phyloP scores from a whole-genome alignment of 2,329 filamentous ascomycete species.

The Colletotrichum lentis region DNA sequence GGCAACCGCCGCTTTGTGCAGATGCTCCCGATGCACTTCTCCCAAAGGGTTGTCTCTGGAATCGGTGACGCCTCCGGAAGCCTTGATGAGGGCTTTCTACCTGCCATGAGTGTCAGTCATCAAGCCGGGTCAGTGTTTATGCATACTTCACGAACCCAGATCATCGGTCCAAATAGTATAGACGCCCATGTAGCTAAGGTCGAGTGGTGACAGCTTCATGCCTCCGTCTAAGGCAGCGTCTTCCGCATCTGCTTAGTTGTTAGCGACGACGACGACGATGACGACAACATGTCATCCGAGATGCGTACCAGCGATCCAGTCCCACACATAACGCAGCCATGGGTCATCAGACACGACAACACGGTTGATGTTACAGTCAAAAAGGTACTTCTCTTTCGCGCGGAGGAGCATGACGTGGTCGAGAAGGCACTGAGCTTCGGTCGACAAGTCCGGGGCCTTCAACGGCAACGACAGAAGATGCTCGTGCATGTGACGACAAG shows the following conservation, averaged over 20 bases:
- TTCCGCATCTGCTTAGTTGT: slow-evolving; percentile 62
- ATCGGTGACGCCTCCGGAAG: slow-evolving; percentile 55
- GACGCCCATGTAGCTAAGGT: slow-evolving; percentile 80
- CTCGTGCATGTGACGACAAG: slow-evolving; percentile 67
- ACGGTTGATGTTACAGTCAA: slow-evolving; percentile 71
- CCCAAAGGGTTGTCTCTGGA: slow-evolving; percentile 64
- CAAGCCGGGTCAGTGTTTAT: neutral
- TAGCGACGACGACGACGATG: slow-evolving; percentile 34
- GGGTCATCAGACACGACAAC: slow-evolving; percentile 74
- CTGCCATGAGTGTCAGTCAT: slow-evolving; percentile 46
- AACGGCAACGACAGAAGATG: slow-evolving; percentile 57
- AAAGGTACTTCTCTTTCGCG: slow-evolving; percentile 69
- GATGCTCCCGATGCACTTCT: slow-evolving; percentile 68
- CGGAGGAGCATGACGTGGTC: slow-evolving; percentile 68
- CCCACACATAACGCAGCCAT: slow-evolving; percentile 82
- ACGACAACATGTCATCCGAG: neutral
- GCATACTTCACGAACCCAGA: slow-evolving; percentile 59
- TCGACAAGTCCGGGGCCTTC: slow-evolving; percentile 57
- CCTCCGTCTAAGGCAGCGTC: slow-evolving; percentile 70
- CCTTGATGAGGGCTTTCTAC: slow-evolving; percentile 58
- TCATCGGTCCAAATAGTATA: slow-evolving; percentile 75
- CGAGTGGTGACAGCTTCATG: slow-evolving; percentile 74
- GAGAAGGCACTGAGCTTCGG: slow-evolving; percentile 60
- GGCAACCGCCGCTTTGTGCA: slow-evolving; percentile 70
- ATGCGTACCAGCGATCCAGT: slow-evolving; percentile 71